These are phyloP conservation scores for Erigeron canadensis DNA, from an alignment of 129 eudicot genomes.

Conservation along the genomic window DNA sequence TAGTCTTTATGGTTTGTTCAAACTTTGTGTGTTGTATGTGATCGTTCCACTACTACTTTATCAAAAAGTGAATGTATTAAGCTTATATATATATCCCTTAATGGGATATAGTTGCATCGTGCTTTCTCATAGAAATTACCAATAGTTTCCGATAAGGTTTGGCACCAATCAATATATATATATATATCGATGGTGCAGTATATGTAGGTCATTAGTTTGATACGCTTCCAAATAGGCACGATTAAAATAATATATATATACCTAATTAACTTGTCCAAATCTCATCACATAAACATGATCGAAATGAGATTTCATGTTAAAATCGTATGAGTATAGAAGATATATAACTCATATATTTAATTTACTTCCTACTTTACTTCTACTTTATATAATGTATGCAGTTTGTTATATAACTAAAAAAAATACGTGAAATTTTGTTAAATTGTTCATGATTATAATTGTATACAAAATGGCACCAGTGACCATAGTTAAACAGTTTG, in stretches of 20 bases:
- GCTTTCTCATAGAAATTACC: conserved; percentile 16
- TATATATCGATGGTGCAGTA: conserved; percentile 8
- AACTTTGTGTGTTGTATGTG: conserved; percentile 17
- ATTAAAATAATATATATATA: neutral
- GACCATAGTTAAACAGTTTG: no score
- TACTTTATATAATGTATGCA: no score
- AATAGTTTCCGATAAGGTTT: neutral
- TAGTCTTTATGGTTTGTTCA: conserved; percentile 24
- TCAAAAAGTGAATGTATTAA: neutral
- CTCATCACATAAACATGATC: no score
- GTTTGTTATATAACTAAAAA: no score
- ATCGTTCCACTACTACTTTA: conserved; percentile 16
- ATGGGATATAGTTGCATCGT: conserved; percentile 2
- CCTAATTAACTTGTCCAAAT: no score
- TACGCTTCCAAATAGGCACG: conserved; percentile 8
- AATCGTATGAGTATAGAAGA: no score
- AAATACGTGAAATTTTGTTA: no score
- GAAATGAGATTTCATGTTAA: no score
- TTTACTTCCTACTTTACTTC: no score
- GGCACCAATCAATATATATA: neutral
- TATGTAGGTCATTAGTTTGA: conserved; percentile 7
- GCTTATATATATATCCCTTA: neutral
- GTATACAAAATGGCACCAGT: no score
- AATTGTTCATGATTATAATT: no score
- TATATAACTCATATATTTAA: no score